Conservation (phyloP, 2,329 filamentous ascomycete genomes). For the Penicillium frequentans region DNA sequence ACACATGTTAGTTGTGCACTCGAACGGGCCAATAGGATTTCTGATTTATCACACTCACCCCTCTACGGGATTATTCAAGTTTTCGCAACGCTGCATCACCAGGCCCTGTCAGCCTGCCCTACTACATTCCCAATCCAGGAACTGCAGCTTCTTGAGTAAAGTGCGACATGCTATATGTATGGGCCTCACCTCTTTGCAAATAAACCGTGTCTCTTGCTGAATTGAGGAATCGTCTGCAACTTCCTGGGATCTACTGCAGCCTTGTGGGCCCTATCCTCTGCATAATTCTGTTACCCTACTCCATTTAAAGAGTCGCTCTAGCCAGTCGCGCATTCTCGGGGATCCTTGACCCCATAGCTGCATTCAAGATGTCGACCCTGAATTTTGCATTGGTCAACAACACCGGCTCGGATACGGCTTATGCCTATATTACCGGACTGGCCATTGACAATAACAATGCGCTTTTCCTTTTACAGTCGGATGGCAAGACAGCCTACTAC, state of each 20-base stretch:
- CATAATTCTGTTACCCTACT: neutral
- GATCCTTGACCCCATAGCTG: neutral
- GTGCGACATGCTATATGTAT: conserved; percentile 13
- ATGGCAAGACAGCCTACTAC: conserved; percentile 66
- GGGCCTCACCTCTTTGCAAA: neutral
- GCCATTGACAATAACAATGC: conserved; percentile 60
- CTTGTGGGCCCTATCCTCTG: neutral
- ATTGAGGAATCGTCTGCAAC: neutral
- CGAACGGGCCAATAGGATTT: neutral
- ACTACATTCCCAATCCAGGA: neutral
- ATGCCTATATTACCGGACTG: conserved; percentile 70
- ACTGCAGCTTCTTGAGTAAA: neutral
- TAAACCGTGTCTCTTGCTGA: neutral
- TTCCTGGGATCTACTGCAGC: neutral
- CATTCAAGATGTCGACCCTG: conserved; percentile 45
- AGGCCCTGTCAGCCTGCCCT: conserved; percentile 23
- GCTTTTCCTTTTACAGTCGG: conserved; percentile 63
- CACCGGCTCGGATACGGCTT: conserved; percentile 60
- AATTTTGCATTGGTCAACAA: conserved; percentile 66
- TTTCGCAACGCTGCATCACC: conserved; percentile 20
- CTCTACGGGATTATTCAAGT: neutral
- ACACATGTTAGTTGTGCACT: neutral
- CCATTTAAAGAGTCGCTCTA: neutral
- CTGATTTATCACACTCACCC: neutral
- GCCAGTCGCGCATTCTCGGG: neutral